Evolutionary conservation across 306 rosid genomes (phyloP).

Genomic region (Ochetophila trinervis): DNA sequence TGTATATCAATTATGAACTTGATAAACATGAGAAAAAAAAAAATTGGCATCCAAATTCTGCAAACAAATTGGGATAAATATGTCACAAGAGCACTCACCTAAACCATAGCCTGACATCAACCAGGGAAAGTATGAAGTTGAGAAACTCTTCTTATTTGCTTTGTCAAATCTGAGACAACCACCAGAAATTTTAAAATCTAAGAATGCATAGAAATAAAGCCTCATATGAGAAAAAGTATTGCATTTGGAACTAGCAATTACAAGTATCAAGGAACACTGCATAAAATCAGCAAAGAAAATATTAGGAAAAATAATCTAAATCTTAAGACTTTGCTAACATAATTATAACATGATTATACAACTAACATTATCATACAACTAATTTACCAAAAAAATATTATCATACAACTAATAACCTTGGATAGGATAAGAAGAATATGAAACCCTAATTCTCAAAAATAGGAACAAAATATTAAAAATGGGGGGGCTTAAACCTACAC

Average conservation of each 20-base stretch:
- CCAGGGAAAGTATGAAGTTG: conserved; percentile 67
- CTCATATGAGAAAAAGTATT: background rate
- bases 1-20: background rate
- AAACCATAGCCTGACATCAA: conserved; percentile 76
- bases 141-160: conserved; percentile 47
- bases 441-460: too few relatives aligned
- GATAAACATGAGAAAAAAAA: too few relatives aligned
- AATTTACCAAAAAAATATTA: too few relatives aligned
- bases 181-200: conserved; percentile 9
- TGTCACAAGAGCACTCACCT: conserved; percentile 57
- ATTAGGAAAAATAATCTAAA: too few relatives aligned
- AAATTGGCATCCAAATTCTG: background rate
- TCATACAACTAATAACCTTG: too few relatives aligned
- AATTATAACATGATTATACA: background rate
- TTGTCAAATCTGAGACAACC: conserved; percentile 74
- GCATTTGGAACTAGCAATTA: background rate
- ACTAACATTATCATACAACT: too few relatives aligned
- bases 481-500: too few relatives aligned
- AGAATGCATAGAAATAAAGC: background rate
- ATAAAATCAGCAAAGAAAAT: background rate
- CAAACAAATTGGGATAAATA: conserved; percentile 8
- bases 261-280: background rate
- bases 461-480: too few relatives aligned
- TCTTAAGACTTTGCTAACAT: background rate
- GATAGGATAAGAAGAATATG: too few relatives aligned